Evolutionary conservation across 1,139 yeast species (phyloP), one percentile per base, ranked within the genome.

Genomic region (Yamadazyma blattariae): DNA sequence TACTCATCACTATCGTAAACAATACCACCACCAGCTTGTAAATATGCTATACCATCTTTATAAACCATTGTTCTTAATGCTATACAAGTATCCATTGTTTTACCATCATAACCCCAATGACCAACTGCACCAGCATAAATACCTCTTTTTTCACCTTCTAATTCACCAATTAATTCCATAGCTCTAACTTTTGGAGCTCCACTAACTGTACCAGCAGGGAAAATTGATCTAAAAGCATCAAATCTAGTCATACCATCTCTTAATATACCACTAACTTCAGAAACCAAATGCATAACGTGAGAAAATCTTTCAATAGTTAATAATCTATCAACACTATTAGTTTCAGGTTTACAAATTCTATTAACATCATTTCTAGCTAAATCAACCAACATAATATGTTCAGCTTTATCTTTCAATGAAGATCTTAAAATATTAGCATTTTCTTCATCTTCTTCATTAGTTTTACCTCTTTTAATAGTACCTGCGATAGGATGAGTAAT

Each of bases 101-200:
- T 79, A 13, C 94, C 88, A 52, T 88, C 96, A 56, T 89, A 92
- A 1, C 96, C 90, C 96, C 97, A 92, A 58, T 86, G 85, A 9
- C 98, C 98, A n/a, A 92, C 97, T 1, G 98, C 98, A 44, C 98
- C 98, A 1, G 98, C 98, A 56, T 92, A 92, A 11, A 90, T 90
- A 29, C 98, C 98, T 54, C 98, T 75, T 54, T 89, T 87, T 56
- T 92, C 97, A 46, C 78, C 73, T 57, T 92, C 98, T 35, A 92
- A 67, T 55, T 87, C 95, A 20, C 85, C 84, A 52, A 92, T 88
- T 34, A 92, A 71, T 59, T 90, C 95, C 98, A 92, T 92, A 8
- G 98, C 98, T 48, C 79, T 79, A 32, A 92, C 95, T 63, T 92
- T 92, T 37, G 98, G 98, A 1, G 98, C 97, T 27, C 98, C 98